These are phyloP conservation scores for Yamadazyma insecticola DNA, from an alignment of 805 yeast genomes.

Conservation along the genomic window DNA sequence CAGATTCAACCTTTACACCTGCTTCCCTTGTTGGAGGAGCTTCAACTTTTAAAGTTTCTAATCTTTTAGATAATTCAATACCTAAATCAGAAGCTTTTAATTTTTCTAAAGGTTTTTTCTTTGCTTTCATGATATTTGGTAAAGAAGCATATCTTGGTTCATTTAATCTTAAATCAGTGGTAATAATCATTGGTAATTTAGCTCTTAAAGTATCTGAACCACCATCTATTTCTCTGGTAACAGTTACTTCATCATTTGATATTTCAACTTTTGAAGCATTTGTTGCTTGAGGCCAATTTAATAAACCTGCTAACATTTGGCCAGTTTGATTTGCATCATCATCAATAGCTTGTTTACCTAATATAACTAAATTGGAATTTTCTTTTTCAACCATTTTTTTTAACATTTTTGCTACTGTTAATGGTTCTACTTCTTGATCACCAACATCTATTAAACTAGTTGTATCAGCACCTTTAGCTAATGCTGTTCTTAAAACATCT, in stretches of 20 bases:
- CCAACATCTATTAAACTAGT: slow-evolving; percentile 80
- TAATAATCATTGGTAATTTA: slow-evolving; percentile 76
- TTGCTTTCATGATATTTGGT: slow-evolving; percentile 97
- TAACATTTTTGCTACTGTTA: slow-evolving; percentile 83
- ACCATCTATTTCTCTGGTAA: slow-evolving; percentile 92
- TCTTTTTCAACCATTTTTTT: slow-evolving; percentile 67
- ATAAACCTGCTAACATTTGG: slow-evolving; percentile 89
- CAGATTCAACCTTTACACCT: slow-evolving; percentile 74
- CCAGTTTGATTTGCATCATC: slow-evolving; percentile 95
- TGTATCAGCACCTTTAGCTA: slow-evolving; percentile 92
- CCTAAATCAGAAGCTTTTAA: slow-evolving; percentile 61
- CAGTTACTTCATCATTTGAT: slow-evolving; percentile 52
- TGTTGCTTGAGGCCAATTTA: slow-evolving; percentile 96
- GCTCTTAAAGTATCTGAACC: slow-evolving; percentile 83
- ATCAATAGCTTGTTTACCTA: slow-evolving; percentile 97
- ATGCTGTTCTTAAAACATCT: slow-evolving; percentile 81
- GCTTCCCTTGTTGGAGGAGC: slow-evolving; percentile 84
- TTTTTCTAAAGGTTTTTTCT: slow-evolving; percentile 85
- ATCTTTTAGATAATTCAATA: slow-evolving; percentile 57
- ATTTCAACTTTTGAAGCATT: slow-evolving; percentile 83
- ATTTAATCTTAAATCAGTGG: slow-evolving; percentile 90
- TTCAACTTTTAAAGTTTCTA: slow-evolving; percentile 66
- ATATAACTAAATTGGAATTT: slow-evolving; percentile 69
- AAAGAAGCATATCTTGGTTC: slow-evolving; percentile 94
- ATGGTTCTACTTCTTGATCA: slow-evolving; percentile 73